Percentiles rank a stretch among this genome's conserved stretches.
These are phyloP conservation scores for Neofusicoccum sp. DNA, from an alignment of 2,329 filamentous ascomycete species.

Conservation along the genomic window DNA sequence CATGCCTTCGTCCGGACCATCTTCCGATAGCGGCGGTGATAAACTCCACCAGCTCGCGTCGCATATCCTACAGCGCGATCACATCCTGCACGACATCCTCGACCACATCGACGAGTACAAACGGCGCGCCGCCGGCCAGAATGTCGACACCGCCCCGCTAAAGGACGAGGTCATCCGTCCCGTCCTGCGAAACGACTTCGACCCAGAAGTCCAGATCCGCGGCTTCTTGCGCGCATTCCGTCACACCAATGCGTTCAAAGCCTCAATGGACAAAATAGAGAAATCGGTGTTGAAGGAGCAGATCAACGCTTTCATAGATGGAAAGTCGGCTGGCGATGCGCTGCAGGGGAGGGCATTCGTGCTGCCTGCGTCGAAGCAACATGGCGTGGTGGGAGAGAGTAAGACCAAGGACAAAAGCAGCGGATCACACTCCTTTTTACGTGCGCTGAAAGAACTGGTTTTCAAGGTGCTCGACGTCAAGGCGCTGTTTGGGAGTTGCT, in stretches of 20 bases:
- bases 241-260: conserved; percentile 28
- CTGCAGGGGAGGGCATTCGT: conserved; percentile 26
- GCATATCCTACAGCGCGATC: conserved; percentile 21
- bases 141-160: conserved; percentile 28
- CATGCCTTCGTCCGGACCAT: too few relatives aligned
- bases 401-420: neutral
- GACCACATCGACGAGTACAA: conserved; percentile 28
- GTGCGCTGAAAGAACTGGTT: conserved; percentile 22
- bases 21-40: neutral
- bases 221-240: conserved; percentile 32
- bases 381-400: neutral
- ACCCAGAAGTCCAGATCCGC: conserved; percentile 32
- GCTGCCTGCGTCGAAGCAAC: conserved; percentile 4
- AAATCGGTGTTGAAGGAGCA: conserved; percentile 28
- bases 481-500: conserved; percentile 24
- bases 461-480: conserved; percentile 22
- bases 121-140: conserved; percentile 4
- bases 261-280: conserved; percentile 29
- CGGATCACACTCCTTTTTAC: neutral
- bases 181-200: conserved; percentile 29
- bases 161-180: conserved; percentile 30
- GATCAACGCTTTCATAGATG: conserved; percentile 32
- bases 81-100: conserved; percentile 36
- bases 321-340: conserved; percentile 26
- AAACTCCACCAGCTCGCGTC: neutral